phyloP scores from a whole-genome alignment of 2,329 filamentous ascomycete species.

The Claviceps africana region DNA sequence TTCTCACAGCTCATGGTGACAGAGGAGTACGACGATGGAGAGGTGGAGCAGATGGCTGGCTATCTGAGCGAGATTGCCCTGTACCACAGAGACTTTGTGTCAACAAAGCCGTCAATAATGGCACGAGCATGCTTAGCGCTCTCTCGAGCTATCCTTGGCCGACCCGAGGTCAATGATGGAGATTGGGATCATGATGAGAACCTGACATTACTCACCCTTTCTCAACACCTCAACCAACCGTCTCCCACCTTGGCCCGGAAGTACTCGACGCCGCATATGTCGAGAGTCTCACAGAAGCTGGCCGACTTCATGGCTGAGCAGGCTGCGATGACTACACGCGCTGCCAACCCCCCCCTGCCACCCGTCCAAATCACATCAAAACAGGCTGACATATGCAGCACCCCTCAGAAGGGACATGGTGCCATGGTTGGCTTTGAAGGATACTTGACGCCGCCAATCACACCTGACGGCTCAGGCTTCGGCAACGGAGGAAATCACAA shows the following conservation, averaged over 20 bases:
- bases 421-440: constrained; percentile 52
- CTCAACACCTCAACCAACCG: constrained; percentile 44
- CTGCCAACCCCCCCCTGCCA: constrained; percentile 43
- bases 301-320: constrained; percentile 46
- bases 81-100: constrained; percentile 95
- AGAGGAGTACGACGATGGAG: constrained; percentile 63
- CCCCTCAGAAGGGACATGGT: constrained; percentile 63
- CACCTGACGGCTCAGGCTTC: constrained; percentile 54
- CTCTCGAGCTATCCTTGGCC: constrained; percentile 70
- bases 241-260: constrained; percentile 45
- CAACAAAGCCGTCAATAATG: constrained; percentile 79
- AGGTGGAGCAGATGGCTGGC: constrained; percentile 86
- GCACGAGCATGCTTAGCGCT: constrained; percentile 77
- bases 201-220: constrained; percentile 46
- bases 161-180: constrained; percentile 59
- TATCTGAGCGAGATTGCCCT: constrained; percentile 93
- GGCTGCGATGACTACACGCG: constrained; percentile 38
- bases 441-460: constrained; percentile 76
- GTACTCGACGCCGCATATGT: constrained; percentile 41
- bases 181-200: constrained; percentile 67
- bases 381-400: constrained; percentile 53
- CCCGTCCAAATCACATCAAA: constrained; percentile 39
- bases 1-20: constrained; percentile 80
- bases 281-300: constrained; percentile 39
- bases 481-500: constrained; percentile 18